Base-by-base conservation (phyloP, 495 filamentous ascomycete species). In the Xylaria sp. region DNA sequence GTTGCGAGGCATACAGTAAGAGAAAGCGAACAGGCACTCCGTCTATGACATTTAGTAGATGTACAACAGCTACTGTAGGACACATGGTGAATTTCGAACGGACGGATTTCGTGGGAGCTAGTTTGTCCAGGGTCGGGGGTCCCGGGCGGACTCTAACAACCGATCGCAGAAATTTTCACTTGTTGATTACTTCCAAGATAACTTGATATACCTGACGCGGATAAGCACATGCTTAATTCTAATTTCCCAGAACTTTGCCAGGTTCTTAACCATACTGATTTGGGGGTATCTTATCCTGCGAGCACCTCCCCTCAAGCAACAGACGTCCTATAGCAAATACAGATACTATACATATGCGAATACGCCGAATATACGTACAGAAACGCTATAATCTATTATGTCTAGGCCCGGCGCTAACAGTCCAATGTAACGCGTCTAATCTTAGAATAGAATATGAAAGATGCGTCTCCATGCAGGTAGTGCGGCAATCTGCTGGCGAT, bases 381-480 rank as follows among this genome's bases (percentile, higher is more conserved):
- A 29, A 31, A 55, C 52, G 26, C 52, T 17, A 55, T 55, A 55
- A 55, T 55, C 52, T 55, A 55, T 55, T 31, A 55, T 29, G 15
- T 55, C 52, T 55, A 55, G 52, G 26, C 5, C 52, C 52, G 17
- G 21, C 52, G 31, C 52, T 55, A 55, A 31, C 14, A 29, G 31
- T 17, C 52, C 52, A 55, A 14, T 31, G 26, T 17, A 55, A 55
- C 52, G 26, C 52, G 52, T 55, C 52, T 55, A 55, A 55, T 31
- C 52, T 74, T 83, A 90, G 57, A 90, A 87, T 24, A 89, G 21
- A 24, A 72, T 61, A 62, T 87, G 73, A 14, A 81, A 62, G 5
- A 83, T n/a, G 2, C 86, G 76, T 76, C 79, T 85, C 85, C 86
- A 90, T 0, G 78, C 75, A 7, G 88, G 88, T 82, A 83, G 82